phyloP scores from a whole-genome alignment of 1,139 yeast genomes.

The Hansenula sp. region DNA sequence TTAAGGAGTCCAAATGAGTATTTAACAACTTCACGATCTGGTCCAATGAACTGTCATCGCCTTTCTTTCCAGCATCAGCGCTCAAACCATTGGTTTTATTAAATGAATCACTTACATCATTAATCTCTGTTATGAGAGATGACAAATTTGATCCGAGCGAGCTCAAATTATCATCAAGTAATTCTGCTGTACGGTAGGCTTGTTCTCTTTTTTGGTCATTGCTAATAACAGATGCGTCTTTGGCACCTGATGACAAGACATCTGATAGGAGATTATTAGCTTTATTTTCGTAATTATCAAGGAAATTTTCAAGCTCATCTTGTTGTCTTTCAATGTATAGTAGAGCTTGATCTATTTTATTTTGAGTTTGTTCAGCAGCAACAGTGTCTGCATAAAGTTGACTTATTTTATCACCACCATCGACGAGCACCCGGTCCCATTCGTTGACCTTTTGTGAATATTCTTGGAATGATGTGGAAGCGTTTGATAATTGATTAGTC shows the following conservation, averaged over 20 bases:
- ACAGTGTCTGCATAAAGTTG: constrained; percentile 74
- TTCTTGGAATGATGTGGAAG: constrained; percentile 70
- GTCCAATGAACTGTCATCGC: constrained; percentile 41
- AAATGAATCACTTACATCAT: constrained; percentile 79
- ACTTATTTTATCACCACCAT: constrained; percentile 81
- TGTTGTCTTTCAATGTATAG: constrained; percentile 89
- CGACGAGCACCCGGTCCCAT: constrained; percentile 83
- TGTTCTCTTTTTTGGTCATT: constrained; percentile 84
- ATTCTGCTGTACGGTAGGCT: constrained; percentile 85
- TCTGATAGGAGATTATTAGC: constrained; percentile 55
- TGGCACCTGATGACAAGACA: constrained; percentile 28
- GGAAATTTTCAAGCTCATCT: constrained; percentile 77
- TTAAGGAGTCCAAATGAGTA: constrained; percentile 84
- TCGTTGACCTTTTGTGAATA: constrained; percentile 71
- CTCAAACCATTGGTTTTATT: constrained; percentile 44
- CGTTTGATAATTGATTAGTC: constrained; percentile 78
- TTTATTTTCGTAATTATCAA: constrained; percentile 83
- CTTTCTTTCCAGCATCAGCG: constrained; percentile 23
- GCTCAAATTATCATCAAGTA: constrained; percentile 78
- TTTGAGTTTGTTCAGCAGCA: constrained; percentile 81
- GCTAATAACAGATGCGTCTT: constrained; percentile 21
- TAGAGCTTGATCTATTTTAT: constrained; percentile 81
- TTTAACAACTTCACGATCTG: constrained; percentile 78
- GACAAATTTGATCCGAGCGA: constrained; percentile 70
- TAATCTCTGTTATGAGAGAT: constrained; percentile 78